Conservation (phyloP, 2,329 filamentous ascomycete genomes). For the Chaetomium sp. region DNA sequence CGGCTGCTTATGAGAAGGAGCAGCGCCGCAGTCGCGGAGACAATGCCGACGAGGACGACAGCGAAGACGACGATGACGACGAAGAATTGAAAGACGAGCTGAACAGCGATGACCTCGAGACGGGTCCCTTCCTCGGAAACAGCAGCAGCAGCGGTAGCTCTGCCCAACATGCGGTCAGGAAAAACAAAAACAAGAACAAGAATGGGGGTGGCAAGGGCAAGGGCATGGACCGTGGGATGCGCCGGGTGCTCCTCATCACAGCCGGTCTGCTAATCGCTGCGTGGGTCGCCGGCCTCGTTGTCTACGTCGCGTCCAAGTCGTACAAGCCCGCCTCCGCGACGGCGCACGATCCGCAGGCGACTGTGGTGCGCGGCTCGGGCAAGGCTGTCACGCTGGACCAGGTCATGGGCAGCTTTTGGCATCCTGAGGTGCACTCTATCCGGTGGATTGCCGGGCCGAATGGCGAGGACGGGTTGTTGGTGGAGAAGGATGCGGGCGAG, state of each 20-base stretch:
- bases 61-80: constrained; percentile 42
- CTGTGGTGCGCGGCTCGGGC: constrained; percentile 52
- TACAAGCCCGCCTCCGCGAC: constrained; percentile 58
- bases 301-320: constrained; percentile 59
- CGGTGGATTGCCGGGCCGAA: constrained; percentile 70
- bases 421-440: constrained; percentile 56
- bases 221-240: constrained; percentile 60
- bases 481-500: constrained; percentile 59
- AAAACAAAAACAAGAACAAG: no score
- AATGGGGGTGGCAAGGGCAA: constrained; percentile 32
- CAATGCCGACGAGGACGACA: constrained; percentile 43
- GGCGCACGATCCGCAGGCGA: constrained; percentile 63
- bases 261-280: constrained; percentile 55
- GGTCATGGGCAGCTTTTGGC: constrained; percentile 61
- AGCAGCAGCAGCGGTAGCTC: constrained; percentile 26
- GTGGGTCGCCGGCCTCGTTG: constrained; percentile 62
- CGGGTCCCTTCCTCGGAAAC: constrained; percentile 49
- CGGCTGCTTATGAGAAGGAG: constrained; percentile 29
- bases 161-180: constrained; percentile 23
- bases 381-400: constrained; percentile 70
- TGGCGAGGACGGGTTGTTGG: constrained; percentile 75
- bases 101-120: constrained; percentile 43
- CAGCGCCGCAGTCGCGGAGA: constrained; percentile 39
- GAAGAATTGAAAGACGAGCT: constrained; percentile 38
- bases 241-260: constrained; percentile 56